Evolutionary conservation across 805 yeast species (phyloP).

Genomic region (Grigorovia yakushimaensis): DNA sequence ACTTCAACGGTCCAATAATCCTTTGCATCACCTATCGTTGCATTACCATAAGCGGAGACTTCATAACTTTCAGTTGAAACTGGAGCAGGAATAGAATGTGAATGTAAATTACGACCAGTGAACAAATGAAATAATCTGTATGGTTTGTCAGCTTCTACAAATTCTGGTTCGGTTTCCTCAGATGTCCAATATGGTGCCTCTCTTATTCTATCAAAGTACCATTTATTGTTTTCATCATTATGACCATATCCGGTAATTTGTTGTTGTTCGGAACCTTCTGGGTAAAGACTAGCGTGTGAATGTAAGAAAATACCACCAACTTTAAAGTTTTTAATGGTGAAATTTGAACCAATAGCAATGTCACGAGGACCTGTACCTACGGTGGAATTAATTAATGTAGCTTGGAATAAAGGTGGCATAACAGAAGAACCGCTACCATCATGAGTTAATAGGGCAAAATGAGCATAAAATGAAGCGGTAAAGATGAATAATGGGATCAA

Average conservation of each 20-base stretch:
- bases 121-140: constrained; percentile 63
- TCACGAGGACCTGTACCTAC: constrained; percentile 65
- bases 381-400: constrained; percentile 57
- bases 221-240: constrained; percentile 79
- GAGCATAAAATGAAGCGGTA: constrained; percentile 59
- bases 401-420: constrained; percentile 77
- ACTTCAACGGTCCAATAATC: constrained; percentile 91
- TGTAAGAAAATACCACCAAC: constrained; percentile 71
- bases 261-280: constrained; percentile 88
- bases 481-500: constrained; percentile 55
- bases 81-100: constrained; percentile 75
- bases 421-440: constrained; percentile 76
- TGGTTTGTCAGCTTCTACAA: constrained; percentile 50
- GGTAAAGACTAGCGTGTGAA: constrained; percentile 78
- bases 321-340: constrained; percentile 52
- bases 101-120: constrained; percentile 70
- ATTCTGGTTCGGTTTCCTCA: constrained; percentile 25
- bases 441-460: constrained; percentile 61
- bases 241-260: constrained; percentile 89
- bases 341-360: constrained; percentile 49
- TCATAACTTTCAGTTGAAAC: constrained; percentile 59
- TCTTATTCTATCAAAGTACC: constrained; percentile 58
- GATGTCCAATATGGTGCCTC: constrained; percentile 24
- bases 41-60: constrained; percentile 79
- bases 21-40: constrained; percentile 60